Evolutionary conservation across 2,329 filamentous ascomycete genomes (phyloP), one percentile per base, ranked within the genome.

Genomic region (Neophaeococcomyces aloes): DNA sequence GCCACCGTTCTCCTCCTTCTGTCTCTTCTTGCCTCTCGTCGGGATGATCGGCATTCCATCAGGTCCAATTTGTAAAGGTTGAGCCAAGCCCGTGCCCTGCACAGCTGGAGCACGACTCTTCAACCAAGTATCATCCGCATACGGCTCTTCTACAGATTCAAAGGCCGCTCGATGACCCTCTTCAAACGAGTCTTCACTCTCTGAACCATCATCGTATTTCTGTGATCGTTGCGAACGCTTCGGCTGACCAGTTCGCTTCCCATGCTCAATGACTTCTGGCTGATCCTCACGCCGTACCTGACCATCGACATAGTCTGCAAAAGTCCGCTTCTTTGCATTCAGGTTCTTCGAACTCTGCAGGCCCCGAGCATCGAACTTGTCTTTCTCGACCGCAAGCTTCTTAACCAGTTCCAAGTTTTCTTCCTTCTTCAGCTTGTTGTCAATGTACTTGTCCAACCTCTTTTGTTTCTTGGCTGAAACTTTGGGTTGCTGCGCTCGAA

Each of bases 341-440:
- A 96, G 65, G 45, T 78, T 78, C 53, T 78, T 84, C 41, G 82
- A 84, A 60, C 86, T 94, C 46, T 79, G 73, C 48, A 94, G 81
- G 15, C 86, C 67, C 49, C 76, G 85, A 2, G 40, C 43, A 59
- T 96, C 88, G 53, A 91, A 76, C 57, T 83, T 87, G 43, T 78
- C 74, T 48, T 78, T 72, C 14, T 85, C 84, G 48, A 76, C 71
- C n/a, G 86, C 84, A 19, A 98, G 72, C 60, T 91, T 88, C 59
- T 84, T 83, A 55, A 96, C 72, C 23, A 98, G 69, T 45, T 79
- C 83, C 21, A 85, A 72, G 57, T 86, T 94, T 62, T 96, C 89
- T 59, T 98, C 91, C 62, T 94, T 95, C 62, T 81, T 84, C 35
- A 98, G 70, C 71, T 98, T 98, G 46, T 76, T 91, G 57, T 96